Percentiles rank a stretch among this genome's conserved stretches.
Conservation (phyloP, 2,329 filamentous ascomycete species). For the Fusarium sp. region DNA sequence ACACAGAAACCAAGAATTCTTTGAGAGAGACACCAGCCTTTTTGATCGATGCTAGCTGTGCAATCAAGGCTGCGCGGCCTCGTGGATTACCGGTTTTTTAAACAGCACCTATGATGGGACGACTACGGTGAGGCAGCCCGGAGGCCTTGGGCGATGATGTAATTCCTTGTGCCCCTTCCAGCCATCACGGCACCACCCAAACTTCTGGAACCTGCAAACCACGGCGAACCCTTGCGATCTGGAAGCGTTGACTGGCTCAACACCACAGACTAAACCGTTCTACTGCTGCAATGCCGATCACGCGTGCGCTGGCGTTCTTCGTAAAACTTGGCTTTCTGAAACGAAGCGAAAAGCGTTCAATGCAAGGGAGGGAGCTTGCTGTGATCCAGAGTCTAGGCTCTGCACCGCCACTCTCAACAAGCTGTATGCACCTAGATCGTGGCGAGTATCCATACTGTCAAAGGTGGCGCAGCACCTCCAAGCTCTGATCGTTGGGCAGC, state of each 20-base stretch:
- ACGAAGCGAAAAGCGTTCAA: constrained; percentile 8
- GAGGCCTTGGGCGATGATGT: constrained; percentile 41
- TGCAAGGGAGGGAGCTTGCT: constrained; percentile 24
- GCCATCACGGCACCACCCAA: constrained; percentile 11
- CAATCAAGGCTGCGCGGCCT: constrained; percentile 10
- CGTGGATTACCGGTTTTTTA: constrained; percentile 38
- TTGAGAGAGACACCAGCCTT: constrained; percentile 8
- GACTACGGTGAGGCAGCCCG: constrained; percentile 35
- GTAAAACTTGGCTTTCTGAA: constrained; percentile 22
- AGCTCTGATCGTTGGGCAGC: constrained; percentile 25
- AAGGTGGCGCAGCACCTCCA: constrained; percentile 26
- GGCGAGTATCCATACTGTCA: constrained; percentile 4
- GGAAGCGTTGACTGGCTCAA: constrained; percentile 16
- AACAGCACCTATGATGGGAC: constrained; percentile 19
- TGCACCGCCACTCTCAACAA: constrained; percentile 36
- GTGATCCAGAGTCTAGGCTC: neutral
- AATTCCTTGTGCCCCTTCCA: constrained; percentile 27
- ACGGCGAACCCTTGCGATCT: constrained; percentile 3
- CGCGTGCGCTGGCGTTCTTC: constrained; percentile 24
- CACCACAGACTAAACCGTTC: constrained; percentile 22
- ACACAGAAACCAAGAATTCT: neutral
- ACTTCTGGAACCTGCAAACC: constrained; percentile 29
- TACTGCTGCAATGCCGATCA: constrained; percentile 28
- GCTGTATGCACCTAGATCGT: constrained; percentile 7
- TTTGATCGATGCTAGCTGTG: constrained; percentile 6